Evolutionary conservation across 805 yeast species (phyloP).

Genomic region (Nakazawaea ernobii): DNA sequence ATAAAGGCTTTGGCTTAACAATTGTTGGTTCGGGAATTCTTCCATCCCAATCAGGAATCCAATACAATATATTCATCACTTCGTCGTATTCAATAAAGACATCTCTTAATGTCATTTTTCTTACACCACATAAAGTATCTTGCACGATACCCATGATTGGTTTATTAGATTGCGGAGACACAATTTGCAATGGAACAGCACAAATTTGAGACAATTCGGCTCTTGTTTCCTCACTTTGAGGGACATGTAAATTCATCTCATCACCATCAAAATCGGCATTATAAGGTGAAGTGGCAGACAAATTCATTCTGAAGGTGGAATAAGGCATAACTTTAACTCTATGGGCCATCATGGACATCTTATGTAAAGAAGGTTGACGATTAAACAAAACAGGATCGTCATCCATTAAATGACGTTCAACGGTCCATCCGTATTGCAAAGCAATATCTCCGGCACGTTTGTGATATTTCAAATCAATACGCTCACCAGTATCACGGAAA

Average conservation of each 20-base stretch:
- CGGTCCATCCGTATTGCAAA: slow-evolving; percentile 98
- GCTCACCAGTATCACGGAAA: slow-evolving; percentile 97
- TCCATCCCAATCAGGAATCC: slow-evolving; percentile 99
- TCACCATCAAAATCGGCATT: slow-evolving; percentile 99
- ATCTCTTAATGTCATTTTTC: slow-evolving; percentile 93
- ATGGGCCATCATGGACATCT: slow-evolving; percentile 99
- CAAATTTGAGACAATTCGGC: slow-evolving; percentile 93
- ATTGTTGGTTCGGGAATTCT: slow-evolving; percentile 94
- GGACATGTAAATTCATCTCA: slow-evolving; percentile 99
- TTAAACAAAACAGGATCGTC: slow-evolving; percentile 96
- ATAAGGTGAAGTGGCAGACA: slow-evolving; percentile 98
- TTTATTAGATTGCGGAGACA: slow-evolving; percentile 96
- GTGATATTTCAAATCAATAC: slow-evolving; percentile 94
- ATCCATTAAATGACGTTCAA: slow-evolving; percentile 96
- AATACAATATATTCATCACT: slow-evolving; percentile 92
- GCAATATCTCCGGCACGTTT: slow-evolving; percentile 98
- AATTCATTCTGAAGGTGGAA: slow-evolving; percentile 91
- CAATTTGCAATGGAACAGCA: slow-evolving; percentile 96
- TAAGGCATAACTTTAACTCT: slow-evolving; percentile 98
- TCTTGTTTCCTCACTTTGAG: slow-evolving; percentile 96
- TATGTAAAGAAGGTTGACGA: slow-evolving; percentile 98
- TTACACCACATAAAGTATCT: slow-evolving; percentile 94
- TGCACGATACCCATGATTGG: slow-evolving; percentile 99
- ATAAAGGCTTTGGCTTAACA: slow-evolving; percentile 87
- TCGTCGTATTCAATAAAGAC: slow-evolving; percentile 84